phyloP scores from a whole-genome alignment of 305 asterid genomes.

The Fraxinus greggii region DNA sequence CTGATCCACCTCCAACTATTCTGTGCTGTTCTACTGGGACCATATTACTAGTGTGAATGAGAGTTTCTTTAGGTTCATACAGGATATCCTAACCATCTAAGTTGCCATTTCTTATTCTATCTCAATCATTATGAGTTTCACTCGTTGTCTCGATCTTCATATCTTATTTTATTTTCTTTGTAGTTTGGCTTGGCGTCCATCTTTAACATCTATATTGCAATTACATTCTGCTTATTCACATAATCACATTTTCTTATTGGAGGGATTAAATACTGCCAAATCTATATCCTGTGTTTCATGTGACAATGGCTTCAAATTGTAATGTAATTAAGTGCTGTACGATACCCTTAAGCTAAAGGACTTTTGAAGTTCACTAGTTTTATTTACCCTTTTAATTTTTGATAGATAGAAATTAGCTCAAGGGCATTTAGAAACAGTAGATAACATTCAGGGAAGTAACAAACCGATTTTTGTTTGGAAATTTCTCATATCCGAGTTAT shows the following conservation, averaged over 20 bases:
- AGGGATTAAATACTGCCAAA: background rate
- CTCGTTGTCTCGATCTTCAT: background rate
- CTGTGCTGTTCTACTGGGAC: background rate
- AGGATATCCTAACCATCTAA: background rate
- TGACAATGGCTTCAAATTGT: background rate
- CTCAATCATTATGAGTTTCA: background rate
- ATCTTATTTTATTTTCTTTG: background rate
- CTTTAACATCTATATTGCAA: background rate
- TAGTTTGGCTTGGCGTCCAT: background rate
- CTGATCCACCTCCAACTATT: background rate
- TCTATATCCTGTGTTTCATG: background rate
- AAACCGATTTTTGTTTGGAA: background rate
- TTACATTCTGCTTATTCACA: background rate
- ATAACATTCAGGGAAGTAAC: background rate
- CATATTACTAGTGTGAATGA: background rate
- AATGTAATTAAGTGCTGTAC: background rate
- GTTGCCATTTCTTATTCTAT: background rate
- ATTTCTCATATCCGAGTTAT: background rate
- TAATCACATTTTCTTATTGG: background rate
- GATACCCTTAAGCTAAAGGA: background rate
- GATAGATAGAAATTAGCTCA: background rate
- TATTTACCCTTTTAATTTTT: background rate
- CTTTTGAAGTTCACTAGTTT: background rate
- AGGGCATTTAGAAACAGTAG: constrained; percentile 7
- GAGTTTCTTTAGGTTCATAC: background rate